Percentiles rank a stretch among this genome's conserved stretches.
These are phyloP conservation scores for Prinsepia uniflora DNA, from an alignment of 306 rosid species.

Conservation along the genomic window DNA sequence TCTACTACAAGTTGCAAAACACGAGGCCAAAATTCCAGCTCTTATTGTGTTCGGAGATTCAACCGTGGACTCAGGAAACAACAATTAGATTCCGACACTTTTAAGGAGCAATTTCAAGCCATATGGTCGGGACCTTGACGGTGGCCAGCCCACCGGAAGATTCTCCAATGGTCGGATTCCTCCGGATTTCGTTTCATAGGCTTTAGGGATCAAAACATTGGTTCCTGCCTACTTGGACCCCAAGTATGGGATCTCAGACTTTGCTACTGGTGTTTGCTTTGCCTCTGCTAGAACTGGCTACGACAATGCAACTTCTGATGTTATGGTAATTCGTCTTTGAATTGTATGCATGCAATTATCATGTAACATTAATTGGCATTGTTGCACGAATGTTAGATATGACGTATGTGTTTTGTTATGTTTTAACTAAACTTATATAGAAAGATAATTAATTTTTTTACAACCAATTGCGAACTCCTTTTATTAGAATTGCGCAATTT, in stretches of 20 bases:
- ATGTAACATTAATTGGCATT: background rate
- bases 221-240: conserved; percentile 52
- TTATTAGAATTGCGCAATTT: no score
- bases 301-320: conserved; percentile 45
- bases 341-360: background rate
- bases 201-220: conserved; percentile 35
- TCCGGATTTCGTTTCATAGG: conserved; percentile 42
- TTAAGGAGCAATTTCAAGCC: conserved; percentile 47
- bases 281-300: conserved; percentile 60
- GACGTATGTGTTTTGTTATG: background rate
- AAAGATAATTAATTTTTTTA: no score
- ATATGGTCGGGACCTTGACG: conserved; percentile 43
- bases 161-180: conserved; percentile 45
- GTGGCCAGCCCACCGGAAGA: conserved; percentile 44
- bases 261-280: conserved; percentile 51
- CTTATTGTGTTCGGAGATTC: conserved; percentile 52
- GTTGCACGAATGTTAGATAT: background rate
- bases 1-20: conserved; percentile 12
- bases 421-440: no score
- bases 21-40: conserved; percentile 35
- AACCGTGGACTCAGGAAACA: conserved; percentile 47
- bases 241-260: conserved; percentile 34
- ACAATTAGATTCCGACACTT: conserved; percentile 31
- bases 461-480: no score
- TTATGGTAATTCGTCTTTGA: conserved; percentile 38